Evolutionary conservation across 495 filamentous ascomycete genomes (phyloP).

Genomic region (Daldinia childiae): DNA sequence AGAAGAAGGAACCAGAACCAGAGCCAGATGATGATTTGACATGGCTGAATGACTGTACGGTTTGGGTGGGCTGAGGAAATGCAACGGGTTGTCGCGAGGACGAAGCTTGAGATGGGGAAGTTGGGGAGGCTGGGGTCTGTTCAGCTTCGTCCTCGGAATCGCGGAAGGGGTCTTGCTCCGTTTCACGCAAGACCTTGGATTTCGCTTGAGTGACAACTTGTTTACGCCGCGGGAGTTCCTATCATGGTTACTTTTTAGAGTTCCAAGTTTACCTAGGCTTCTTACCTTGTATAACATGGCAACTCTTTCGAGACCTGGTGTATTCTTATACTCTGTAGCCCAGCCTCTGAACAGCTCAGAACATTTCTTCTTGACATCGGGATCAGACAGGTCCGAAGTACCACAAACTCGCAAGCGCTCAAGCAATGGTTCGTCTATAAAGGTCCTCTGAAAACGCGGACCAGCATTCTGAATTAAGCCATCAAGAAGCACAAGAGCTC

Average conservation of each 20-base stretch:
- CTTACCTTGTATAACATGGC: slow-evolving; percentile 77
- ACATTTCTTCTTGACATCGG: slow-evolving; percentile 85
- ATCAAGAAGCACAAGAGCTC: slow-evolving; percentile 90
- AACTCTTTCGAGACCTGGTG: slow-evolving; percentile 81
- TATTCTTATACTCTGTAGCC: slow-evolving; percentile 83
- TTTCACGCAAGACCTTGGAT: slow-evolving; percentile 83
- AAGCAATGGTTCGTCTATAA: slow-evolving; percentile 91
- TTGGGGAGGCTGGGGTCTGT: slow-evolving; percentile 25
- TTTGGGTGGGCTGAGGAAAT: slow-evolving; percentile 43
- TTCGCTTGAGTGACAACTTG: slow-evolving; percentile 71
- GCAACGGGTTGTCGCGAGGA: slow-evolving; percentile 50
- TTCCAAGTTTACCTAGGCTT: neutral
- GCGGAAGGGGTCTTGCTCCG: slow-evolving; percentile 67
- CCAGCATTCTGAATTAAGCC: slow-evolving; percentile 95
- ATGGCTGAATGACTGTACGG: slow-evolving; percentile 49
- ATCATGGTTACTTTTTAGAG: slow-evolving; percentile 8
- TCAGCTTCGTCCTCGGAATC: slow-evolving; percentile 68
- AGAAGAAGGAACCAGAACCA: slow-evolving; percentile 44
- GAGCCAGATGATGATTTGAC: slow-evolving; percentile 45
- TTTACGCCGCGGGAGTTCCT: slow-evolving; percentile 65
- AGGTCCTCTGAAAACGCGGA: slow-evolving; percentile 83
- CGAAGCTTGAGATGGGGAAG: slow-evolving; percentile 38
- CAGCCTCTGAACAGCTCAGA: slow-evolving; percentile 87
- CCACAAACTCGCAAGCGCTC: slow-evolving; percentile 90
- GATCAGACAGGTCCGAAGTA: slow-evolving; percentile 85